phyloP scores from a whole-genome alignment of 257 asterid species.

The Solanum chiquidenum region DNA sequence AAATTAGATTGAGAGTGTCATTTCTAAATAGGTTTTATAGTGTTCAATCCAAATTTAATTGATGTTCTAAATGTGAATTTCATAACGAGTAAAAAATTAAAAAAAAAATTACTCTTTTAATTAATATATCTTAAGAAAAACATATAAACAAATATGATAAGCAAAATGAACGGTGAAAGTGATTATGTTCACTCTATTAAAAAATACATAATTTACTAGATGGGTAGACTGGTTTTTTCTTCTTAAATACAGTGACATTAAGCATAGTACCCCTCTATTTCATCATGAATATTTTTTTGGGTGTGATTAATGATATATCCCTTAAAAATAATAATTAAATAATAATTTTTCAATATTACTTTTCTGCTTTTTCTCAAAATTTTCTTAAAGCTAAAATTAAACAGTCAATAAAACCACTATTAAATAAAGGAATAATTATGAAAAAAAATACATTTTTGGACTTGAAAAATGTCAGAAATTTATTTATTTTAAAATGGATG shows the following conservation, averaged over 20 bases:
- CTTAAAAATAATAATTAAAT: neutral
- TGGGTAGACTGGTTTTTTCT: no score
- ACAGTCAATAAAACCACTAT: neutral
- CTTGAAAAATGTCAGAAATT: no score
- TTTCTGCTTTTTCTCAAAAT: neutral
- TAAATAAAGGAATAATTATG: neutral
- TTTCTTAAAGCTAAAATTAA: neutral
- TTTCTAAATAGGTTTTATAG: accelerated
- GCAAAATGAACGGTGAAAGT: no score
- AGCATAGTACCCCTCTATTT: neutral
- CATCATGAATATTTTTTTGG: neutral
- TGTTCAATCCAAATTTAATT: no score
- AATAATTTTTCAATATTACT: neutral
- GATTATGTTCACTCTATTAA: neutral
- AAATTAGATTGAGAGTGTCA: no score
- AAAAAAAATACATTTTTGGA: neutral
- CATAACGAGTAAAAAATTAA: accelerated
- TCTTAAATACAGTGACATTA: neutral
- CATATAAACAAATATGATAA: accelerated
- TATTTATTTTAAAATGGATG: neutral
- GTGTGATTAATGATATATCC: neutral
- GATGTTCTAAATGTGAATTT: no score
- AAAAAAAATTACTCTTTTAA: no score
- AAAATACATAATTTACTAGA: no score
- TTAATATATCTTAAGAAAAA: no score